Evolutionary conservation across 345 rosid species (phyloP), one percentile per base, ranked within the genome.

Genomic region (Crucihimalaya himalaica): DNA sequence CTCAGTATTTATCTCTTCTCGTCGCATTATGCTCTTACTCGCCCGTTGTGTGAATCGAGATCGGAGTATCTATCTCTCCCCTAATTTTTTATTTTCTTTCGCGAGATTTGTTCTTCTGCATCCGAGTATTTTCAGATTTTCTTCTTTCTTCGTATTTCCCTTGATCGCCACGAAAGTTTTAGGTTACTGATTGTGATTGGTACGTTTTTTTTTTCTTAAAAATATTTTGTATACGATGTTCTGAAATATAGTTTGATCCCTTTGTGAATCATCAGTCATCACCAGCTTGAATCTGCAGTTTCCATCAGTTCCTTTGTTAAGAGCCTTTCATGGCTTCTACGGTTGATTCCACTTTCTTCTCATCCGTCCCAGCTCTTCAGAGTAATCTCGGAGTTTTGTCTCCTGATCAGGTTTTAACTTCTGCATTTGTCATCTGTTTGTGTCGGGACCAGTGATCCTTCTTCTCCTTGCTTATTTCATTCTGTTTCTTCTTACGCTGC

Each of bases 351-450:
- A 84, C 71, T 64, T 64, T 84, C 66, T 84, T 87, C 70, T 76
- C 85, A 53, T 72, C 85, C 20, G 79, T 84, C n/a, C 89, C 94
- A 29, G 70, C 82, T 78, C 92, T 93, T 56, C 80, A 65, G 21
- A 83, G 76, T 34, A 93, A 89, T 77, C 85, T 91, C 47, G 61
- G 29, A 27, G 77, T 86, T 72, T 80, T 91, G 34, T 81, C 89
- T 19, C 82, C 86, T 10, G 84, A 89, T 20, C 86, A 89, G 87
- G 97, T 86, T 27, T 47, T 4, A 37, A 11, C 51, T 9, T 63
- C 18, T 8, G 4, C 19, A n/a, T 47, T 54, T 61, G 28, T 62
- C 9, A 20, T 35, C 2, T 34, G 14, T 14, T 35, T 7, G 58
- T 34, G 19, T 63, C 40, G 9, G 23, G 57, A 9, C 31, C 70